Base-by-base conservation (phyloP, 441 rosid genomes). In the Rhodomyrtus psidioides region DNA sequence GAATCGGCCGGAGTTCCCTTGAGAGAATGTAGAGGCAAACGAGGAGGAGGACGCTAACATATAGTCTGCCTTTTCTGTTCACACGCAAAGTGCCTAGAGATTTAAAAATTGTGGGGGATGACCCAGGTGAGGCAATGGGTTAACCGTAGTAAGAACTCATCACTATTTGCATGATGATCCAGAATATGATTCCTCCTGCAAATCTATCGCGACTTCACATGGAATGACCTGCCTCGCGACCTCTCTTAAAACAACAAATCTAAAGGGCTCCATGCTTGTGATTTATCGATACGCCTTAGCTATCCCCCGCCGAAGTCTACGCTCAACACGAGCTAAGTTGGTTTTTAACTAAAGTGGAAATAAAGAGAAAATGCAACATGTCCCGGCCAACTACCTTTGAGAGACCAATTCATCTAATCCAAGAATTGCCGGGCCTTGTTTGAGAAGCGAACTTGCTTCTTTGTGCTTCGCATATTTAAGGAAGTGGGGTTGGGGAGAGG, bases 21-120 rank as follows among this genome's bases (percentile, higher is more conserved):
- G 27, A 51, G 83, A 39, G 55, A 82, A 81, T 56, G 84, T 49
- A 49, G 59, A 62, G 65, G 53, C 74, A 42, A 60, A 39, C 79
- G 46, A 42, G n/a, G 83, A 87, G 26, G 34, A 86, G 82, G 65
- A 85, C 62, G 86, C 85, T 83, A 84, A 81, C 84, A 70, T 86
- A 83, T 84, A 85, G 82, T 82, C 89, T 87, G 86, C 83, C 89
- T 53, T 79, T 86, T 86, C 85, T 65, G 88, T 59, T 92, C 98
- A 95, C 96, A 93, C 98, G 75, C 84, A 89, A 92, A 87, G 97
- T 93, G 98, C 94, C 91, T 87, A 88, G 89, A 92, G 89, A 94
- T 92, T 93, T 51, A 51, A 94, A 93, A 83, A 90, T 19, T 70
- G n/a, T 92, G 95, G 92, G 89, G 89, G 85, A 76, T 46, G 82